Evolutionary conservation across 306 rosid genomes (phyloP), one percentile per base, ranked within the genome.

Genomic region (Cyamopsis tetragonoloba): DNA sequence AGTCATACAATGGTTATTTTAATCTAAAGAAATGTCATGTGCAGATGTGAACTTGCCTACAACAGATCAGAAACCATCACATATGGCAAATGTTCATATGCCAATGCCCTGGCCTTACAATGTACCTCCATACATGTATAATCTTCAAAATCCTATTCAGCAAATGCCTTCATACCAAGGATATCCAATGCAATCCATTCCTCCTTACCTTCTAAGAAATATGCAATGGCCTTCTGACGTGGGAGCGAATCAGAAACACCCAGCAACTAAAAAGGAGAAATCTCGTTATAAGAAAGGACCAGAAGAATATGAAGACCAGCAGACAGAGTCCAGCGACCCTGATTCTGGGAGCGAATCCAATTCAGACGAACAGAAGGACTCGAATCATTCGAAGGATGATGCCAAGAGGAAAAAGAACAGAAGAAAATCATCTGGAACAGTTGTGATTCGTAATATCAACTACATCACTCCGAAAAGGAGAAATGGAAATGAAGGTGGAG

Each of bases 391-490:
- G 28, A 70, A 73, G 71, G 78, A 76, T 30, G 78, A 79, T 62
- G 7, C 23, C 6, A 70, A 75, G 42, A 77, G 69, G 75, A 86
- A 77, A 74, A 81, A 68, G 23, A 23, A 46, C 63, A 74, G 77
- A 51, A 83, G 80, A 66, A 81, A 77, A 62, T 84, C 87, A 59
- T 71, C 85, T 15, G 67, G 88, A 60, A 83, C 84, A 42, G 87
- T 83, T 71, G 85, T 83, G 54, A 86, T 86, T 83, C 85, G 84
- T 55, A 86, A 86, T 62, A 86, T 86, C 72, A 83, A 86, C 76
- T 86, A 86, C 81, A 79, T 86, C 72, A 79, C 87, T 51, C 88
- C 88, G 5, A 86, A 83, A 62, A 79, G 74, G 76, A 86, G 77
- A 71, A 81, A 81, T 79, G 86, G 87, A 37, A 81, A 79, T 28